Evolutionary conservation across 192 early-diverging fungal genomes (phyloP).

Genomic region (Backusella macrospora): DNA sequence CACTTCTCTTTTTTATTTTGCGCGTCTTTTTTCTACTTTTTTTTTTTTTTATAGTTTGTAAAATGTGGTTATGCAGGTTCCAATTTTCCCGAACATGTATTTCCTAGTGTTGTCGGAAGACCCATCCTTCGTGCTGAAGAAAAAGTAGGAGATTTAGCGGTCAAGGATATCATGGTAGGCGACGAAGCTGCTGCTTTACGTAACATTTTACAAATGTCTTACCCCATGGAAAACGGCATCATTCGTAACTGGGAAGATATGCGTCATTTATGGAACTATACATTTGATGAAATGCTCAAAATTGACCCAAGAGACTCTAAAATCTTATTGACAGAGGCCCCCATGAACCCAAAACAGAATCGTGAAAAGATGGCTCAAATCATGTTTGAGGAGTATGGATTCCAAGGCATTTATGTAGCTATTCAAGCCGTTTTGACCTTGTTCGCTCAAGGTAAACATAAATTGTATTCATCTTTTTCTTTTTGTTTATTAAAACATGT

Average conservation of each 20-base stretch:
- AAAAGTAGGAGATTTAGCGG: constrained; percentile 68
- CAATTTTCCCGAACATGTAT: constrained; percentile 95
- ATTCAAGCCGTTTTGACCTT: constrained; percentile 98
- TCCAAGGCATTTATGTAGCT: constrained; percentile 90
- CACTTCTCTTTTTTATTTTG: not conserved
- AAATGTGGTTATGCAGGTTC: constrained; percentile 95
- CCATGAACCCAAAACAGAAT: constrained; percentile 93
- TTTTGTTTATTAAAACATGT: not conserved
- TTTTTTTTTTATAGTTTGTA: constrained; percentile 75
- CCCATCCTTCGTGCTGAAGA: constrained; percentile 98
- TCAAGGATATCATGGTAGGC: constrained; percentile 98
- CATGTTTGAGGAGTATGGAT: constrained; percentile 98
- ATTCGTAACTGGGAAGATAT: constrained; percentile 98
- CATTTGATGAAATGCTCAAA: constrained; percentile 90
- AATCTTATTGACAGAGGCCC: constrained; percentile 95
- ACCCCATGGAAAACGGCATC: constrained; percentile 99
- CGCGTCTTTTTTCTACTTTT: not conserved
- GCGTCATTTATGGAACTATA: constrained; percentile 98
- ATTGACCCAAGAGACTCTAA: constrained; percentile 89
- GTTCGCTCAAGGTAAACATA: constrained; percentile 90
- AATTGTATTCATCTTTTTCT: not conserved
- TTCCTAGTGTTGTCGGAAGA: constrained; percentile 97
- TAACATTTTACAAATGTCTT: constrained; percentile 90
- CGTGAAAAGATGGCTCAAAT: constrained; percentile 89
- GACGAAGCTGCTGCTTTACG: constrained; percentile 93